Percentiles rank a stretch among this genome's conserved stretches.
phyloP scores from a whole-genome alignment of 2,329 filamentous ascomycete species.

The Curvularia sp. region DNA sequence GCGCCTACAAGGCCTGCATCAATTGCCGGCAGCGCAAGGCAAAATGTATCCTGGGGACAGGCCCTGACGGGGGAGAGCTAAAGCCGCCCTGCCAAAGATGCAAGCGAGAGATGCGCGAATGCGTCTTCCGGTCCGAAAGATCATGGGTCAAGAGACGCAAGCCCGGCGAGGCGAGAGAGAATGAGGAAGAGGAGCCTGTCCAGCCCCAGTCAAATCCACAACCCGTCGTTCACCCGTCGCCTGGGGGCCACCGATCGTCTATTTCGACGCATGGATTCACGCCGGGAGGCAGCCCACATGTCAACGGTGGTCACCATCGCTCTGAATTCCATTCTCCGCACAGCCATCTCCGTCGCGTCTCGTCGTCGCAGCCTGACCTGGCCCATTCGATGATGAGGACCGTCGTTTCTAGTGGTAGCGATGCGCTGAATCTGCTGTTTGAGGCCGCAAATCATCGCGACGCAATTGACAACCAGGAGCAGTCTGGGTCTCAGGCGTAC shows the following conservation, averaged over 20 bases:
- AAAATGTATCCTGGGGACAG: slow-evolving; percentile 58
- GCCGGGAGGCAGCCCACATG: slow-evolving; percentile 37
- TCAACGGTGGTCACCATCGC: slow-evolving; percentile 29
- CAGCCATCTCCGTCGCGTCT: slow-evolving; percentile 40
- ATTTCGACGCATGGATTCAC: slow-evolving; percentile 34
- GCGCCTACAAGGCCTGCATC: slow-evolving; percentile 63
- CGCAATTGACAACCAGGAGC: slow-evolving; percentile 45
- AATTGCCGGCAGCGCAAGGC: slow-evolving; percentile 61
- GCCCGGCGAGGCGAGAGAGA: slow-evolving; percentile 38
- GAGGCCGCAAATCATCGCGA: slow-evolving; percentile 55
- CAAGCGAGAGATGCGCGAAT: slow-evolving; percentile 59
- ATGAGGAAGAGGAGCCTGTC: slow-evolving; percentile 29
- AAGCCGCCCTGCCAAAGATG: slow-evolving; percentile 58
- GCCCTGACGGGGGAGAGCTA: slow-evolving; percentile 52
- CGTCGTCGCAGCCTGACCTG: slow-evolving; percentile 45
- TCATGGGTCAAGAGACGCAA: slow-evolving; percentile 50
- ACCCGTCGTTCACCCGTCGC: slow-evolving; percentile 24
- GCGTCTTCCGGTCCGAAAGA: slow-evolving; percentile 53
- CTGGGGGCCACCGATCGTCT: slow-evolving; percentile 34
- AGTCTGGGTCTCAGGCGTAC: slow-evolving; percentile 47
- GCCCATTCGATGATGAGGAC: slow-evolving; percentile 55
- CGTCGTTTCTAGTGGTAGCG: slow-evolving; percentile 61
- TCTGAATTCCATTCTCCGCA: slow-evolving; percentile 42
- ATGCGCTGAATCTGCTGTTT: slow-evolving; percentile 61
- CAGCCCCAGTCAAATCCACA: slow-evolving; percentile 18